A percentile compares a stretch with the other conserved stretches of the same genome.
Conservation (phyloP, 306 rosid genomes). For the Trichosanthes truncata region DNA sequence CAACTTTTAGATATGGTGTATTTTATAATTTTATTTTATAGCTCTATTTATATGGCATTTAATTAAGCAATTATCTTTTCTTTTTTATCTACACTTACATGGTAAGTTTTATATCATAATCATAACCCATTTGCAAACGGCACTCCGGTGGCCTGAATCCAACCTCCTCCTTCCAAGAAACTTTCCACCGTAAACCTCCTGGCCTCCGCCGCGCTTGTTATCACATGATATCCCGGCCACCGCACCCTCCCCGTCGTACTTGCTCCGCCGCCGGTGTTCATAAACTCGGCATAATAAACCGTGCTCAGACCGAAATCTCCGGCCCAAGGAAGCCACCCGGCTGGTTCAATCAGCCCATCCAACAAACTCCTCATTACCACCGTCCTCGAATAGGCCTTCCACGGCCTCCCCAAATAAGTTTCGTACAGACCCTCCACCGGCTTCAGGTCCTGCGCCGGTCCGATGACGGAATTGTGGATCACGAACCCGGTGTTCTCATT, state of each 20-base stretch:
- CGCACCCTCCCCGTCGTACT: conserved; percentile 45
- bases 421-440: conserved; percentile 16
- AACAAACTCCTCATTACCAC: conserved; percentile 50
- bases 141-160: conserved; percentile 57
- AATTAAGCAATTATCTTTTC: too few relatives aligned
- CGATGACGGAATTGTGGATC: conserved; percentile 35
- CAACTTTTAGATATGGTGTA: too few relatives aligned
- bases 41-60: too few relatives aligned
- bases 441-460: conserved; percentile 33
- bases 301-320: conserved; percentile 50
- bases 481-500: conserved; percentile 65
- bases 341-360: conserved; percentile 29
- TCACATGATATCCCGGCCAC: conserved; percentile 57
- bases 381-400: conserved; percentile 60
- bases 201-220: conserved; percentile 34
- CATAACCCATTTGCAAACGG: conserved; percentile 48
- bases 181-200: conserved; percentile 41
- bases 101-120: not conserved
- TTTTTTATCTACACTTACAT: too few relatives aligned
- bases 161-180: conserved; percentile 44
- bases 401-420: conserved; percentile 67
- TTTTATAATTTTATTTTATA: too few relatives aligned
- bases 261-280: conserved; percentile 56
- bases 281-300: conserved; percentile 54
- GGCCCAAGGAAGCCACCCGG: conserved; percentile 68